Base-by-base conservation (phyloP, 2,329 filamentous ascomycete species). In the Monilinia fructigena region DNA sequence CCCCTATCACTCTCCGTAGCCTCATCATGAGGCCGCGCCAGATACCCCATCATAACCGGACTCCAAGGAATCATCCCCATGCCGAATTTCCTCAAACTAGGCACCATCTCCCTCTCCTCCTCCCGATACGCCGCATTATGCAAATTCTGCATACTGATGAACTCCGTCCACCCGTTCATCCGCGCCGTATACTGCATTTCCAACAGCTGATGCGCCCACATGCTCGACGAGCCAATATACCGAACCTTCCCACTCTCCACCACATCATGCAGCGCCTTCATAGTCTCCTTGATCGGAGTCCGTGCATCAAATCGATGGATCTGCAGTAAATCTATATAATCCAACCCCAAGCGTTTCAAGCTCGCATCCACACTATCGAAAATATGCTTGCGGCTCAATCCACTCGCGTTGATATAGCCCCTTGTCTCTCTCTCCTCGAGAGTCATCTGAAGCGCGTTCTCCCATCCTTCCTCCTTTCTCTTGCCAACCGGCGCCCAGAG, bases 321-420 rank as follows among this genome's bases (percentile, higher is more conserved):
- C 73, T 87, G 85, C 11, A 87, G 76, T 1, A 87, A 78, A 75
- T 86, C 84, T 67, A 72, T 71, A 60, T 72, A 72, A 2, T 70
- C 68, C 2, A 82, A 83, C 28, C 80, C 81, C 52, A 88, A 77
- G 8, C 85, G 75, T 69, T 80, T 77, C 2, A 86, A 77, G 68
- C 83, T 85, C 61, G 78, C 81, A 62, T 89, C 82, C 2, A 90
- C 87, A 0, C 86, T 85, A 68, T 86, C 83, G 71, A 90, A 85
- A 70, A 90, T 87, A 68, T 87, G 84, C 72, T 86, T 87, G 50
- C 88, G 79, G 42, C 82, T 85, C 31, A 90, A 76, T 0, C 87
- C 87, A 48, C 79, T 76, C 50, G 78, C 76, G 69, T 83, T 84
- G 42, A 82, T 78, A 70, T 74, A 2, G 5, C 77, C 77, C 10